These are phyloP conservation scores for Miamiensis avidus DNA, from an alignment of 169 alveolate species.

Conservation along the genomic window DNA sequence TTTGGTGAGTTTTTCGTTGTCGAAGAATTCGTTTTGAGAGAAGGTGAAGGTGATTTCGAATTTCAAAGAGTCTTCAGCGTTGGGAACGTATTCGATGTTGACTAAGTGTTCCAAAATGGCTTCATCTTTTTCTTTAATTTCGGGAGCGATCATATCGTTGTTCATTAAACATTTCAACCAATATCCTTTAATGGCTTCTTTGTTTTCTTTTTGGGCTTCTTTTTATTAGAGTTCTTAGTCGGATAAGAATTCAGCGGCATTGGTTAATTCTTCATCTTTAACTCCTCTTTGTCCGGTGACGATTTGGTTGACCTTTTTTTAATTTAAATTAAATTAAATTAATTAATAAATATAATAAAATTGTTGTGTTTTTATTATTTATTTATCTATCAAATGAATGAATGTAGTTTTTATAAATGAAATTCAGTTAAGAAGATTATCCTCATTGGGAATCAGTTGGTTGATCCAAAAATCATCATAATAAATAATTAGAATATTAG, in stretches of 20 bases:
- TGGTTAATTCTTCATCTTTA: slow-evolving; percentile 39
- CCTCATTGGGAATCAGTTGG: not conserved
- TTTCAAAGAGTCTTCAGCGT: slow-evolving; percentile 35
- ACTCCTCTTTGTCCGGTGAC: slow-evolving; percentile 36
- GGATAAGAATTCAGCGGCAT: slow-evolving; percentile 27
- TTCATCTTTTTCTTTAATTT: slow-evolving; percentile 56
- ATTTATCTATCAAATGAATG: no score
- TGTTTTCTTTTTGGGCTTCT: slow-evolving; percentile 16
- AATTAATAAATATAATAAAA: no score
- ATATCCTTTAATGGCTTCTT: slow-evolving; percentile 37
- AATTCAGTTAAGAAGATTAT: not conserved
- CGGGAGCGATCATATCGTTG: slow-evolving; percentile 37
- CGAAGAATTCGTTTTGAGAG: slow-evolving; percentile 60
- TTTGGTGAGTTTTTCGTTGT: slow-evolving; percentile 50
- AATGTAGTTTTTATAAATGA: no score
- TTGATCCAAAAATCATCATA: not conserved
- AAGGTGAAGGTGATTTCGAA: slow-evolving; percentile 54
- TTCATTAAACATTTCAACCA: slow-evolving; percentile 57
- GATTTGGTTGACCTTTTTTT: slow-evolving; percentile 32
- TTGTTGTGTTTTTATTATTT: no score
- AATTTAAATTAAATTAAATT: no score
- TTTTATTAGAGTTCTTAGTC: slow-evolving; percentile 33
- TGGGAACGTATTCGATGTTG: slow-evolving; percentile 36
- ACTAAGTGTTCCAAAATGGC: slow-evolving; percentile 46
- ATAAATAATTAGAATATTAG: not conserved